These are phyloP conservation scores for Botryococcus braunii DNA, from an alignment of 163 green algal species.

Conservation along the genomic window DNA sequence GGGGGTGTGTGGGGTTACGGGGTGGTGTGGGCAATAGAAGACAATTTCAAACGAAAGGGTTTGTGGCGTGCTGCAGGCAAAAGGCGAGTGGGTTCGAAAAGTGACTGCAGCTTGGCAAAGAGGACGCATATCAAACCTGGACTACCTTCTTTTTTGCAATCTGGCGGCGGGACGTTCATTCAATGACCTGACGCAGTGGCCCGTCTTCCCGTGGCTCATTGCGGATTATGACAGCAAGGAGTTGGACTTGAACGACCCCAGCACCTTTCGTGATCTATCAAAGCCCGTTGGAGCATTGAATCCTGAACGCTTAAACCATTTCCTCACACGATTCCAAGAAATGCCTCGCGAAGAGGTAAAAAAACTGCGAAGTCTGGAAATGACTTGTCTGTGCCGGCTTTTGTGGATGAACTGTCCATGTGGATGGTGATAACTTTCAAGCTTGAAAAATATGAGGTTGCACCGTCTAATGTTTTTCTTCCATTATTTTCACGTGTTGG, in stretches of 20 bases:
- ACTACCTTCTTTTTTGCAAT: constrained; percentile 86
- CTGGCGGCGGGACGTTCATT: constrained; percentile 79
- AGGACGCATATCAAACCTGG: constrained; percentile 78
- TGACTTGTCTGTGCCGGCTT: no score
- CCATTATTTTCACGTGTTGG: no score
- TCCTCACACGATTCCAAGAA: constrained; percentile 38
- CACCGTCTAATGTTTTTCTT: no score
- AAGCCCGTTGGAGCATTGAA: constrained; percentile 90
- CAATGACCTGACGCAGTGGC: constrained; percentile 91
- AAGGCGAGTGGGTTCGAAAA: constrained; percentile 48
- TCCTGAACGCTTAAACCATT: constrained; percentile 49
- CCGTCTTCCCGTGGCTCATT: constrained; percentile 93
- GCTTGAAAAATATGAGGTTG: no score
- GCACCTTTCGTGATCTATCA: constrained; percentile 67
- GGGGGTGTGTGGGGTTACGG: no score
- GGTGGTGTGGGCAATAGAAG: no score
- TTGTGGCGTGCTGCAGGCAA: no score
- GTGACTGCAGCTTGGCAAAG: constrained; percentile 69
- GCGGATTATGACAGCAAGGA: constrained; percentile 45
- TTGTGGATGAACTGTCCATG: no score
- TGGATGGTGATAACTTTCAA: no score
- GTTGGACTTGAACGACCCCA: constrained; percentile 61
- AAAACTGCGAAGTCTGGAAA: no score
- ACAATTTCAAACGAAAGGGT: no score
- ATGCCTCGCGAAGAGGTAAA: constrained; percentile 30